A percentile compares a stretch with the other conserved stretches of the same genome.
These are phyloP conservation scores for Pythium monospermum DNA, from an alignment of 352 stramenopile species.

Conservation along the genomic window DNA sequence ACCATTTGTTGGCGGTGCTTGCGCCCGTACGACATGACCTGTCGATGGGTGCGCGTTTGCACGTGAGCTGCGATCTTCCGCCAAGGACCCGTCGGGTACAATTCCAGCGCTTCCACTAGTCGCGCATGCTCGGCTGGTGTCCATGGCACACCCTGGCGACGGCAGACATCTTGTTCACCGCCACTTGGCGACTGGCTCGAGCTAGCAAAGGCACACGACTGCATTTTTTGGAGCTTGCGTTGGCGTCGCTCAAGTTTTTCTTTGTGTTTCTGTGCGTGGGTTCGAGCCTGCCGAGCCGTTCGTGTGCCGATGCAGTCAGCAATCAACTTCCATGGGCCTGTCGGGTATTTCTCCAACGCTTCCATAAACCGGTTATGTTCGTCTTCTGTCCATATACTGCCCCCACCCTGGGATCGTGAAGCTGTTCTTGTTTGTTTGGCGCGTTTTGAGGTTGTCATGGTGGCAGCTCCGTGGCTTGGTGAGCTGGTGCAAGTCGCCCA, in stretches of 20 bases:
- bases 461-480: too few relatives aligned
- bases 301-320: slow-evolving; percentile 11
- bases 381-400: slow-evolving; percentile 18
- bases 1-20: slow-evolving; percentile 58
- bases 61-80: slow-evolving; percentile 40
- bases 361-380: slow-evolving; percentile 23
- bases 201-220: too few relatives aligned
- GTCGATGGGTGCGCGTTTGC: slow-evolving; percentile 34
- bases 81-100: slow-evolving; percentile 44
- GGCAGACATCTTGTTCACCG: background rate
- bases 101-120: slow-evolving; percentile 39
- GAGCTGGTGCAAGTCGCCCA: too few relatives aligned
- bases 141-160: slow-evolving; percentile 20
- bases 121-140: slow-evolving; percentile 44
- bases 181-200: background rate
- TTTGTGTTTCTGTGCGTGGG: slow-evolving; percentile 15
- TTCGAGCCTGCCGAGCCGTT: slow-evolving; percentile 9
- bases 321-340: background rate
- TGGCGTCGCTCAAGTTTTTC: slow-evolving; percentile 12
- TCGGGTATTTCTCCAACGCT: background rate
- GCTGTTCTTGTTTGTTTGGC: too few relatives aligned
- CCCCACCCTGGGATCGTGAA: too few relatives aligned
- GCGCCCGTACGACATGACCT: slow-evolving; percentile 55
- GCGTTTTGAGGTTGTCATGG: too few relatives aligned
- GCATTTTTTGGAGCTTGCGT: slow-evolving; percentile 8